Conservation (phyloP, 129 eudicot species). For the Flaveria robusta region DNA sequence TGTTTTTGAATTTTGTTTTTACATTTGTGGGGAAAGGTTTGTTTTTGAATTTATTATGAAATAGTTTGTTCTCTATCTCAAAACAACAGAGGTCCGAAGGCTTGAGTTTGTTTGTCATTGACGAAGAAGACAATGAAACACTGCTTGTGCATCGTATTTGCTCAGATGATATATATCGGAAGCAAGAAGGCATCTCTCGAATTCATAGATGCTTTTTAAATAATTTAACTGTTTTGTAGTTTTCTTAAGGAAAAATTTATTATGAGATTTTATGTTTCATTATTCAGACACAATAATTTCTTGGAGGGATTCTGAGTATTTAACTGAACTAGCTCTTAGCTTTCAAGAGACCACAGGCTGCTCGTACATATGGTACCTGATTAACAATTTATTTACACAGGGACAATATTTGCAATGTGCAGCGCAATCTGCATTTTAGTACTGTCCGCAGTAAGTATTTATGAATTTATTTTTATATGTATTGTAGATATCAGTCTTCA, state of each 20-base stretch:
- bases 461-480: not conserved
- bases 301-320: conserved; percentile 81
- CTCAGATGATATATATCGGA: conserved; percentile 80
- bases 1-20: not conserved
- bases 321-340: conserved; percentile 93
- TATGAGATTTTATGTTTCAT: not conserved
- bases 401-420: conserved; percentile 77
- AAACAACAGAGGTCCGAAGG: conserved; percentile 73
- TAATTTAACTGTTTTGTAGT: not conserved
- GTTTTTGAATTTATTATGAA: not conserved
- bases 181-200: conserved; percentile 73
- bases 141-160: conserved; percentile 76
- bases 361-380: conserved; percentile 69
- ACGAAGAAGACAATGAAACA: conserved; percentile 83
- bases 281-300: conserved; percentile 76
- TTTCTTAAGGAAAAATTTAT: not conserved
- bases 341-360: conserved; percentile 86
- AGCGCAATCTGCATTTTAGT: conserved; percentile 62
- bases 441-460: conserved; percentile 42
- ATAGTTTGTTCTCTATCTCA: not conserved
- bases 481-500: conserved; percentile 7
- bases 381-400: conserved; percentile 41
- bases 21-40: not conserved
- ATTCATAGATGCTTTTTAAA: not conserved
- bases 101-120: conserved; percentile 68